phyloP scores from a whole-genome alignment of 768 basidiomycete species.

The Tricholoma bakamatsutake region DNA sequence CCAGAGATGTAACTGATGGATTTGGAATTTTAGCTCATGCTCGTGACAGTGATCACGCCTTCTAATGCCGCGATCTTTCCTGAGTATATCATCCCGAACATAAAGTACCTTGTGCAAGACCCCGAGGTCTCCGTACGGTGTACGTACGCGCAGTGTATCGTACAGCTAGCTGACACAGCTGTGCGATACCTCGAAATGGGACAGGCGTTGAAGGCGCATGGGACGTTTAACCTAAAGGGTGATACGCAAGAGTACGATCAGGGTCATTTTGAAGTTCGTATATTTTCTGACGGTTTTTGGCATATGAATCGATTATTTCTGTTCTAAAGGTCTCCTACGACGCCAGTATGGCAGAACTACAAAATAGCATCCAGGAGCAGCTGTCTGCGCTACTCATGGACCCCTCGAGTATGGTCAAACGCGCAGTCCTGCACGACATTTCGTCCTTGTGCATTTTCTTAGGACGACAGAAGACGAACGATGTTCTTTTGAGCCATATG shows the following conservation, averaged over 20 bases:
- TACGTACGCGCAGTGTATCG: constrained; percentile 81
- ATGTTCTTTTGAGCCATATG: constrained; percentile 87
- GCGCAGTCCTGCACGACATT: constrained; percentile 83
- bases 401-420: constrained; percentile 82
- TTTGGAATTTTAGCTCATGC: constrained; percentile 13
- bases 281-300: not conserved
- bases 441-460: constrained; percentile 90
- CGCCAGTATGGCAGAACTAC: constrained; percentile 78
- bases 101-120: constrained; percentile 77
- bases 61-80: constrained; percentile 68
- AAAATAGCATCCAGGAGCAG: constrained; percentile 80
- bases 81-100: constrained; percentile 92
- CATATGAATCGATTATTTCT: not conserved
- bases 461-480: constrained; percentile 89
- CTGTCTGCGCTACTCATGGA: constrained; percentile 85
- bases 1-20: not conserved
- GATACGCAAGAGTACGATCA: constrained; percentile 72
- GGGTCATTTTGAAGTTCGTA: constrained; percentile 70
- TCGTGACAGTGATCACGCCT: constrained; percentile 21
- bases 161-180: constrained; percentile 80
- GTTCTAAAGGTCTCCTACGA: constrained; percentile 80
- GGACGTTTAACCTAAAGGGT: constrained; percentile 56
- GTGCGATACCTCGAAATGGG: constrained; percentile 90
- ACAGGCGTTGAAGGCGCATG: constrained; percentile 83
- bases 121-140: constrained; percentile 76